Conservation (phyloP, 768 basidiomycete species). For the Boletus vermiculosoides region DNA sequence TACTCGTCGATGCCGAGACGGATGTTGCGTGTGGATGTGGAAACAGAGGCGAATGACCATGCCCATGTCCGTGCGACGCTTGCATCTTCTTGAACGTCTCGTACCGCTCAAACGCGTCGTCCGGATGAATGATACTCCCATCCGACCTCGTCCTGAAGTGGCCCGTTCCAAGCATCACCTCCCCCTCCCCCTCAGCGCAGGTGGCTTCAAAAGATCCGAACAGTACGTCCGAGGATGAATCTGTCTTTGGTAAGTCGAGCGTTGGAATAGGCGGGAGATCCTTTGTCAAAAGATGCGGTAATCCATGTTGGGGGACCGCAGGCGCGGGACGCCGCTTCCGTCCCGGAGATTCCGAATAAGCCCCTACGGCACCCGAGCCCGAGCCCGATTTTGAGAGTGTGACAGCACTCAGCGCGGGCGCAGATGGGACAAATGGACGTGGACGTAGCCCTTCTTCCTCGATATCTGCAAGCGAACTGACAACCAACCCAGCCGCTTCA, state of each 20-base stretch:
- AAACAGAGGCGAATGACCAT: conserved; percentile 3
- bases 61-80: conserved; percentile 15
- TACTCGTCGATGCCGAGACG: conserved; percentile 29
- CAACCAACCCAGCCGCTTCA: conserved; percentile 84
- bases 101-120: conserved; percentile 90
- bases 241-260: conserved; percentile 27
- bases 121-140: conserved; percentile 38
- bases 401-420: neutral
- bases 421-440: conserved; percentile 17
- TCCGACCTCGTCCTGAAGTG: conserved; percentile 17
- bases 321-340: conserved; percentile 29
- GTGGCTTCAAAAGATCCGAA: neutral
- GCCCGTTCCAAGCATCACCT: neutral
- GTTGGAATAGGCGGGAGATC: conserved; percentile 56
- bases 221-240: neutral
- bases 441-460: neutral
- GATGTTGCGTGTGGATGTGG: conserved; percentile 1
- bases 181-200: neutral
- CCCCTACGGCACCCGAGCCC: conserved; percentile 29
- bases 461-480: conserved; percentile 40
- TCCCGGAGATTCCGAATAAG: conserved; percentile 40
- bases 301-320: conserved; percentile 18
- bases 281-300: conserved; percentile 34
- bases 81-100: conserved; percentile 72
- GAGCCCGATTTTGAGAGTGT: conserved; percentile 10